Conservation (phyloP, 2,329 filamentous ascomycete genomes). For the Corniculantispora saksenae region DNA sequence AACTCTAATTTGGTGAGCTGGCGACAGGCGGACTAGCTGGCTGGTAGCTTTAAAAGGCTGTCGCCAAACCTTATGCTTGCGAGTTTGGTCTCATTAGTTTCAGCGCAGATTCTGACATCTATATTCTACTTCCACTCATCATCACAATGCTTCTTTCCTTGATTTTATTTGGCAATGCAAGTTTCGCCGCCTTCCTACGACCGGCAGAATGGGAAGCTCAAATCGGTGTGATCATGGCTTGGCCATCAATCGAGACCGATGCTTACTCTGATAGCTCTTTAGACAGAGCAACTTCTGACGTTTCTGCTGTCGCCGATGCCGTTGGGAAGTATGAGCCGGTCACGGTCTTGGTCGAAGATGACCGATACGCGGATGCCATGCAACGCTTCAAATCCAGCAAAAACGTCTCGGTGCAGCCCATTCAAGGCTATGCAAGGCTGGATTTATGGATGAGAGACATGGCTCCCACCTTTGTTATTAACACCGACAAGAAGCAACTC, state of each 20-base stretch:
- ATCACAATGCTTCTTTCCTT: background rate
- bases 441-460: conserved; percentile 33
- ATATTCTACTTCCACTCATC: background rate
- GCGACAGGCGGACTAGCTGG: background rate
- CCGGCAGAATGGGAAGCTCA: conserved; percentile 15
- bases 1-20: background rate
- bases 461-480: conserved; percentile 26
- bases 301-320: conserved; percentile 28
- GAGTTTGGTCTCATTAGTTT: background rate
- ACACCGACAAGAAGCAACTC: background rate
- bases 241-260: conserved; percentile 6
- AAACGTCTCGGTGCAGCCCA: background rate
- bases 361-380: conserved; percentile 16
- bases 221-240: conserved; percentile 13
- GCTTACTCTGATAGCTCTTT: conserved; percentile 7
- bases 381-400: conserved; percentile 14
- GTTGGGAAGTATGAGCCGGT: conserved; percentile 31
- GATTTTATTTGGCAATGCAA: background rate
- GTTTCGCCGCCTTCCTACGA: background rate
- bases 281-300: conserved; percentile 22
- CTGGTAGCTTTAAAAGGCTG: background rate
- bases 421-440: conserved; percentile 16
- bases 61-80: background rate
- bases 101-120: background rate
- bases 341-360: conserved; percentile 22